Evolutionary conservation across 768 basidiomycete genomes (phyloP), one percentile per base, ranked within the genome.

Genomic region (Auricularia sp.): DNA sequence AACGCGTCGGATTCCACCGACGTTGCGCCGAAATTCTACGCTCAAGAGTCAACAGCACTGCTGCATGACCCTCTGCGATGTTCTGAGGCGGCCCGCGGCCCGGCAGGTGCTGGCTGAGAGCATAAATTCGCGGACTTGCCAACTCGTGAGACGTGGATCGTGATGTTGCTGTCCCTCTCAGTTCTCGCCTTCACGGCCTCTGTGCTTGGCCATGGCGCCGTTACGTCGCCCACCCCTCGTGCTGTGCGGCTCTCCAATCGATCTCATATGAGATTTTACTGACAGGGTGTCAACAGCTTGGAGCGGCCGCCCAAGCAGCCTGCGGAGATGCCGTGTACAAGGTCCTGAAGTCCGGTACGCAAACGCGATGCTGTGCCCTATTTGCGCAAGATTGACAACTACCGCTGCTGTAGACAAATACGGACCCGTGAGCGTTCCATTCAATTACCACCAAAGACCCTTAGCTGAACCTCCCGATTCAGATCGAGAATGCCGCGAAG

Each of bases 401-500:
- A 1, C 5, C 13, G 13, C 21, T 10, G 18, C 16, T 21, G 10
- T 21, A 59, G 56, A 59, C 56, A 29, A 33, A 14, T 6, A 6
- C 34, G 56, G 29, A 1, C 56, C 56, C 0, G 56, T 59, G 3
- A 2, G 2, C 29, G 2, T 29, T 3, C 2, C 29, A 2, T 29
- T 29, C 10, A 29, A 1, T 29, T 33, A 1, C 14, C 24, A 24
- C 24, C 24, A 1, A 7, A 8, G 34, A 59, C 13, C 4, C 18
- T 1, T 0, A 0, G 0, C 56, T 6, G 7, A 10, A 29, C 7
- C 13, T 29, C 7, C 56, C 29, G 29, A 29, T 2, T 14, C 56
- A 64, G 64, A 64, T 64, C 18, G 54, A 64, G 44, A 64, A 64
- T 34, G 51, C 64, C 5, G 56, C 34, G 1, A 35, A 18, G 6